Base-by-base conservation (phyloP, 2,329 filamentous ascomycete genomes). In the Pestalotiopsis sp. region DNA sequence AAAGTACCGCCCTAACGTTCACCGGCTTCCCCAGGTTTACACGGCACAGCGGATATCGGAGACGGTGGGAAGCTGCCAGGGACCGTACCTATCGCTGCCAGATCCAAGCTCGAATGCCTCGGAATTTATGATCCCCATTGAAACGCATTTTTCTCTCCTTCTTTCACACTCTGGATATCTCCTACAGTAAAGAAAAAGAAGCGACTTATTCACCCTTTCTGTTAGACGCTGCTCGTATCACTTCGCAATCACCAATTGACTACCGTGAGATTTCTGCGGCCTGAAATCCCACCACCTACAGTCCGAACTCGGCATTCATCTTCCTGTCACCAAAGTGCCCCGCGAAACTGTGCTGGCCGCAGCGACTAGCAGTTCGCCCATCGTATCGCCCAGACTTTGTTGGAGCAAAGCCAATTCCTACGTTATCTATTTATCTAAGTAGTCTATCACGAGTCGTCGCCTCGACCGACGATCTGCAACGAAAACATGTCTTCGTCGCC, bases 401-500 rank as follows among this genome's bases (percentile, higher is more conserved):
- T 14, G n/a, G 41, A 49, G 41, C 13, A 49, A 49, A 49, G 41
- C n/a, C 41, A 49, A 52, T 52, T 52, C 45, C 45, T 9, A 52
- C 45, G 17, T 36, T 36, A 36, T 36, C 31, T 36, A 36, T 9
- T 6, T 9, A 36, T 36, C 31, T 9, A 36, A 9, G 31, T 9
- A 36, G 31, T n/a, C 7, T n/a, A 52, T 20, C 20, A 41, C 59
- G 36, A 36, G 25, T 40, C n/a, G 27, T 20, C 31, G 31, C 31
- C 31, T 9, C 31, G 31, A 61, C 11, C 17, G 27, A 62, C 31
- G 27, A 14, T 20, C 17, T 9, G 57, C 20, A 12, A 20, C 45
- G 45, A 20, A 14, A 59, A 59, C 13, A 27, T 36, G 57, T 59
- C 23, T 23, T 70, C 72, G 62, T 66, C 73, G 38, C 71, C 72